Evolutionary conservation across 768 basidiomycete genomes (phyloP), one percentile per base, ranked within the genome.

Genomic region (Leccinum subtestaceum): DNA sequence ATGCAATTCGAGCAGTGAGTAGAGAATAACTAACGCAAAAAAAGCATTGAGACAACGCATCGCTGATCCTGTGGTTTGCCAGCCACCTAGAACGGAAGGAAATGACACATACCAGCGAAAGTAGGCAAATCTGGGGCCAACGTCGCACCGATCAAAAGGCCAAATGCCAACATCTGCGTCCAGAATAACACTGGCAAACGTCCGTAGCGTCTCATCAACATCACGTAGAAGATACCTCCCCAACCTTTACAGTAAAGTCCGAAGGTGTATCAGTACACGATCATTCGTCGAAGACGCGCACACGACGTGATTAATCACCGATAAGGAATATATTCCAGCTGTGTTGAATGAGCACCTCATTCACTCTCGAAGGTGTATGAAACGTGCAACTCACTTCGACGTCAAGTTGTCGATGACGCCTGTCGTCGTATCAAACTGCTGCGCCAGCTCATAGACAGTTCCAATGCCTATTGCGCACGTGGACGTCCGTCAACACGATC

Each of bases 321-420:
- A 79, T 55, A 13, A 81, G 67, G 63, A 80, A 81, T 53, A 83
- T 81, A 50, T 78, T 81, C 81, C 80, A 81, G 59, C 70, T 72
- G 43, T 11, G 55, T 64, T 40, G 57, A 32, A 43, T 34, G 12
- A 62, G 40, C 10, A 45, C 47, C 4, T 11, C 31, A 45, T 4
- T 8, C 17, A 43, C 58, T 43, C 10, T 46, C 12, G 10, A 47
- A 63, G 34, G 34, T 36, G 13, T 2, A 36, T 36, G 19, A 3
- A 19, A 32, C 32, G 31, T 6, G 19, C 5, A 12, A 29, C 70
- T 63, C 19, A 70, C 68, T 73, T 80, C 19, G 79, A 81, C 13
- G 83, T 84, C 55, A 82, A 56, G 55, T 81, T 74, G 60, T 84
- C 83, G 63, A 84, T 81, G 4, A 75, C 75, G 10, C 74, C 76